phyloP scores from a whole-genome alignment of 2,329 filamentous ascomycete genomes.

The Apiospora sp. region DNA sequence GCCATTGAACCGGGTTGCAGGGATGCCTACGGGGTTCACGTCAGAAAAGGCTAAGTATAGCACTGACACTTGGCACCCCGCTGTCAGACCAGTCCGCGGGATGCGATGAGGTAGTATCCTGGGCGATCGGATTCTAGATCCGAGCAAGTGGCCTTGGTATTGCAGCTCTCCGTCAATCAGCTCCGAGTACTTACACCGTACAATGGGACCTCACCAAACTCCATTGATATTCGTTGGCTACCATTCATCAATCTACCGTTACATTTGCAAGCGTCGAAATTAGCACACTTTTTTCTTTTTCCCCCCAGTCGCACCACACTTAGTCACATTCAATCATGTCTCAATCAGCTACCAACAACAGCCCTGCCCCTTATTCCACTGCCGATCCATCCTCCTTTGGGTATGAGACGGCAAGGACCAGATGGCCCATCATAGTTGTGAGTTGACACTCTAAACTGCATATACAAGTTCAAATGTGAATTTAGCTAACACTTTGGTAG shows the following conservation, averaged over 20 bases:
- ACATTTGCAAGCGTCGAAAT: background rate
- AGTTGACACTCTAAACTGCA: constrained; percentile 24
- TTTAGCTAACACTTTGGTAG: constrained; percentile 53
- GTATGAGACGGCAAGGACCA: constrained; percentile 80
- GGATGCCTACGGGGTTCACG: background rate
- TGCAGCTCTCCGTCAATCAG: background rate
- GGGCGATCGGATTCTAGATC: background rate
- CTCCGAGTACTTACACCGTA: background rate
- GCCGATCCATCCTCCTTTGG: constrained; percentile 88
- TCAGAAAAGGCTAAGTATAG: constrained; percentile 7
- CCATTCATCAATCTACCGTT: background rate
- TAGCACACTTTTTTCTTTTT: background rate
- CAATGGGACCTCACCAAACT: background rate
- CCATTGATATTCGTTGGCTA: background rate
- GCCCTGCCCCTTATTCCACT: constrained; percentile 76
- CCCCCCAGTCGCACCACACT: background rate
- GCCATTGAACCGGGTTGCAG: background rate
- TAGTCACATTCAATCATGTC: background rate
- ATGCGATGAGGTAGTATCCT: background rate
- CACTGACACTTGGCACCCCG: background rate
- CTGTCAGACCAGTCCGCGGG: background rate
- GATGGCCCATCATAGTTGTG: constrained; percentile 95
- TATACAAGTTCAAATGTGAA: too few species aligned
- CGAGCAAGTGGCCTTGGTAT: too few species aligned
- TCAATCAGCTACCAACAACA: background rate